These are phyloP conservation scores for Amphirosellinia nigrospora DNA, from an alignment of 495 filamentous ascomycete genomes.

Conservation along the genomic window DNA sequence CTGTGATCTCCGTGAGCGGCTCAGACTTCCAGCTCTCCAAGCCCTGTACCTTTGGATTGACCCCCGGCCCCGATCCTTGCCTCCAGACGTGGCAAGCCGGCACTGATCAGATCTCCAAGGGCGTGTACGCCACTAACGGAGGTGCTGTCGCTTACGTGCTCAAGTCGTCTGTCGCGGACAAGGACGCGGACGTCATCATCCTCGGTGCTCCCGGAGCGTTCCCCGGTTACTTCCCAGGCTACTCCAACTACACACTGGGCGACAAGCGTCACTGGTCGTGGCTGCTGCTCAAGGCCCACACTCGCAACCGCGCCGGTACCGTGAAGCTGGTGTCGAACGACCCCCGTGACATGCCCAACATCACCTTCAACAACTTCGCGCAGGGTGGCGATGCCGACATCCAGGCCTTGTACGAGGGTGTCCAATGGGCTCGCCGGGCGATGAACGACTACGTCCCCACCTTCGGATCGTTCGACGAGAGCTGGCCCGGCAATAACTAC, in stretches of 20 bases:
- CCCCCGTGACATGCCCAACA: constrained; percentile 49
- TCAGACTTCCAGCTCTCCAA: constrained; percentile 47
- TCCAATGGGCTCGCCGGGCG: constrained; percentile 46
- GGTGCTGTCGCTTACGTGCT: constrained; percentile 53
- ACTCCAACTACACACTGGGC: constrained; percentile 9
- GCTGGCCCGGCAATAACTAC: constrained; percentile 49
- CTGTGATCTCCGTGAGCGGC: constrained; percentile 51
- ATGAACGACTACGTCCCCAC: constrained; percentile 42
- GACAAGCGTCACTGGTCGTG: constrained; percentile 45
- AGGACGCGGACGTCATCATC: constrained; percentile 30
- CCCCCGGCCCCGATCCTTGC: constrained; percentile 53
- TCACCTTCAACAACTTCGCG: constrained; percentile 50
- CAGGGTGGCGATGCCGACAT: constrained; percentile 41
- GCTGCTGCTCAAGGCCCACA: constrained; percentile 44
- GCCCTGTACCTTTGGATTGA: constrained; percentile 54
- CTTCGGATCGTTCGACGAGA: constrained; percentile 46
- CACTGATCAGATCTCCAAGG: constrained; percentile 42
- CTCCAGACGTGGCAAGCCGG: constrained; percentile 51
- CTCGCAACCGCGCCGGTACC: constrained; percentile 49
- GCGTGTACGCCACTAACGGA: constrained; percentile 57
- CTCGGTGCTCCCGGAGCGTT: constrained; percentile 40
- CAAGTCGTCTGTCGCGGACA: constrained; percentile 46
- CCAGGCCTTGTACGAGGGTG: constrained; percentile 49
- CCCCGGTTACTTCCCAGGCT: constrained; percentile 39
- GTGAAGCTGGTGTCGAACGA: constrained; percentile 47